Percentiles rank a stretch among this genome's conserved stretches.
Conservation (phyloP, 306 rosid genomes). For the Acacia confusa region DNA sequence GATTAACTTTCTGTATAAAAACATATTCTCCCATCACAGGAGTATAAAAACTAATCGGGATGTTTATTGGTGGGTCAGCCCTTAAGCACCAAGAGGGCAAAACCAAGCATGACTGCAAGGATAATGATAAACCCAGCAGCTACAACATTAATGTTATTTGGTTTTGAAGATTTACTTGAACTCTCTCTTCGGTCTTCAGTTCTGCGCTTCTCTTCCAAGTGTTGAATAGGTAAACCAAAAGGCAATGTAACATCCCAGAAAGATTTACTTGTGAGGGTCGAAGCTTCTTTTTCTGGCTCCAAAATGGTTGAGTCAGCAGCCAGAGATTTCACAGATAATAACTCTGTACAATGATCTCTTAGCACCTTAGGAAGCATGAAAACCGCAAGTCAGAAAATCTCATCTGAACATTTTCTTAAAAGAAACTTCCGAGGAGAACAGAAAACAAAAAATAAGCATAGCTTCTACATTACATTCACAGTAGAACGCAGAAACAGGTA, state of each 20-base stretch:
- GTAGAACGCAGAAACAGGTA: background rate
- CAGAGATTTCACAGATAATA: slow-evolving; percentile 50
- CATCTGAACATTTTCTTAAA: background rate
- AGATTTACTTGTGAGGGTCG: slow-evolving; percentile 44
- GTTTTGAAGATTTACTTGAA: slow-evolving; percentile 30
- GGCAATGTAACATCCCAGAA: slow-evolving; percentile 76
- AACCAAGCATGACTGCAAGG: slow-evolving; percentile 59
- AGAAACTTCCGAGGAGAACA: background rate
- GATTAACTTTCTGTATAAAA: background rate
- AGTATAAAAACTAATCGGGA: no score
- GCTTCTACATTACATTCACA: background rate
- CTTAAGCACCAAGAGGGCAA: slow-evolving; percentile 39
- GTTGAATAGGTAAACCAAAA: slow-evolving; percentile 26
- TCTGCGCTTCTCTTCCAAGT: slow-evolving; percentile 39
- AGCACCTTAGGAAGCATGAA: slow-evolving; percentile 34
- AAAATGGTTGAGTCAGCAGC: slow-evolving; percentile 52
- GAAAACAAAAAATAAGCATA: background rate
- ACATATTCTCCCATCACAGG: background rate
- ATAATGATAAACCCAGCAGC: slow-evolving; percentile 55
- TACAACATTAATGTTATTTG: slow-evolving; percentile 41
- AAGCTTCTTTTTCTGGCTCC: slow-evolving; percentile 69
- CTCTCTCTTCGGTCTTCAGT: slow-evolving; percentile 28
- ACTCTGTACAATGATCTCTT: slow-evolving; percentile 45
- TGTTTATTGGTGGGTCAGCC: slow-evolving; percentile 29
- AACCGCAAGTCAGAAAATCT: slow-evolving; percentile 21